Conservation (phyloP, 176 grass and related monocot genomes). For the Aegilops speltoides region DNA sequence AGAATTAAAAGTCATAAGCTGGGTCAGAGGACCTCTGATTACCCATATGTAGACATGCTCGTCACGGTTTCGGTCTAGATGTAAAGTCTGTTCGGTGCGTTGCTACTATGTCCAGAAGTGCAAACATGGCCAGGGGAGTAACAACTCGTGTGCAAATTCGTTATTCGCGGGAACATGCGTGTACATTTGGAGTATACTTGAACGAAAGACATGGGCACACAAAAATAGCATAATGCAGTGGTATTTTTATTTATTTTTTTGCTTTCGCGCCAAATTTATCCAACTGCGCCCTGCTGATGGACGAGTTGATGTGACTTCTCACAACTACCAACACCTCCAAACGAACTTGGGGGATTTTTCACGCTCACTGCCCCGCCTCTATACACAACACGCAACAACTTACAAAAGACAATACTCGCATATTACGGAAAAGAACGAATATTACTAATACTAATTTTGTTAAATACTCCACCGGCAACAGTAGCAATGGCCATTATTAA, state of each 20-base stretch:
- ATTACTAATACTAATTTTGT: background rate
- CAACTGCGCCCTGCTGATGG: background rate
- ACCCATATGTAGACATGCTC: background rate
- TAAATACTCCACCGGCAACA: background rate
- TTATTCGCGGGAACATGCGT: background rate
- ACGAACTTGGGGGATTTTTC: background rate
- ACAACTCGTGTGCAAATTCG: background rate
- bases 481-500: background rate
- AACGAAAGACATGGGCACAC: background rate
- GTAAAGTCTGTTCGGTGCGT: too few relatives aligned
- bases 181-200: background rate
- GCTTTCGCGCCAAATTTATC: slow-evolving; percentile 37
- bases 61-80: background rate
- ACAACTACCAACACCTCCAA: slow-evolving; percentile 20
- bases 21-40: background rate
- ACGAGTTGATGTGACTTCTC: slow-evolving; percentile 36
- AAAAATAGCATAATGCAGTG: background rate
- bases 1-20: background rate
- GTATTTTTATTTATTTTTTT: background rate
- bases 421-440: background rate
- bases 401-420: background rate
- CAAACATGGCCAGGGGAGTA: too few relatives aligned
- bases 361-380: background rate
- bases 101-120: too few relatives aligned
- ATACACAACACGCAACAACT: slow-evolving; percentile 11